A percentile compares a stretch with the other conserved stretches of the same genome.
phyloP scores from a whole-genome alignment of 805 yeast species.

The Wickerhamiella allomyrinae region DNA sequence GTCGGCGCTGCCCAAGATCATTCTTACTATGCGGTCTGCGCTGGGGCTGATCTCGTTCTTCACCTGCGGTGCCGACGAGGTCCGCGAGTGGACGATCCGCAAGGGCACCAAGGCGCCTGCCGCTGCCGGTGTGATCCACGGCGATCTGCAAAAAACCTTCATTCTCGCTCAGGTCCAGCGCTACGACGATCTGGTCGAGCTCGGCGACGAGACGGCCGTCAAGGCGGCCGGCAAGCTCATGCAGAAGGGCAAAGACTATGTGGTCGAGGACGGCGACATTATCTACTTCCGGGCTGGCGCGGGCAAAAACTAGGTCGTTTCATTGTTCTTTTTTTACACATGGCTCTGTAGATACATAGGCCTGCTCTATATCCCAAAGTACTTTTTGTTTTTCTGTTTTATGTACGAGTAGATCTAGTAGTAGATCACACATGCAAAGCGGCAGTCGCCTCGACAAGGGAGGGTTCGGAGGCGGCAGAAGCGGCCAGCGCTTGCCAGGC shows the following conservation, averaged over 20 bases:
- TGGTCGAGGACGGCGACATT: constrained; percentile 89
- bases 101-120: constrained; percentile 90
- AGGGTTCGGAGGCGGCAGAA: background rate
- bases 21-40: constrained; percentile 73
- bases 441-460: background rate
- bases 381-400: too few relatives aligned
- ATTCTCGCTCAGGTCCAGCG: constrained; percentile 88
- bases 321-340: too few relatives aligned
- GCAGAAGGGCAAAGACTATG: constrained; percentile 89
- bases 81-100: constrained; percentile 96
- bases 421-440: background rate
- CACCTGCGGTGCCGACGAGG: constrained; percentile 94
- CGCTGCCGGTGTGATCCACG: constrained; percentile 97
- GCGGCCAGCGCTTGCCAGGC: constrained; percentile 21
- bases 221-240: constrained; percentile 78
- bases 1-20: constrained; percentile 76
- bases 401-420: too few relatives aligned
- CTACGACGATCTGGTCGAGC: constrained; percentile 61
- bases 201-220: constrained; percentile 67
- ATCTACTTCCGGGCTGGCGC: constrained; percentile 89
- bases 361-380: too few relatives aligned
- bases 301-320: constrained; percentile 54
- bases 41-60: constrained; percentile 82
- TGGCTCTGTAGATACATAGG: too few relatives aligned
- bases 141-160: constrained; percentile 88